Percentiles rank a stretch among this genome's conserved stretches.
Conservation (phyloP, 2,329 filamentous ascomycete species). For the Neofusicoccum sp. region DNA sequence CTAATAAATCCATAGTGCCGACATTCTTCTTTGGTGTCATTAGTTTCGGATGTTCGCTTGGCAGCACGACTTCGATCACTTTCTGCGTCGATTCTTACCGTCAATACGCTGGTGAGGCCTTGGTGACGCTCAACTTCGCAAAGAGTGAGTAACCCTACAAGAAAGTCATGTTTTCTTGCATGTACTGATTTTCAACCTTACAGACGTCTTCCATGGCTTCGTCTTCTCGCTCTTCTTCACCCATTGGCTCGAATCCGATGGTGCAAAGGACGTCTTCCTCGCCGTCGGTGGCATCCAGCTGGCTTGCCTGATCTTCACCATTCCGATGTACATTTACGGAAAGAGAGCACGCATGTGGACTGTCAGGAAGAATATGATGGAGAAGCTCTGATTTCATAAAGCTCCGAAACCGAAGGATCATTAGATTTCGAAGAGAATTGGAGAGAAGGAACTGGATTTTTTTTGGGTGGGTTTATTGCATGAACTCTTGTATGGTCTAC, state of each 20-base stretch:
- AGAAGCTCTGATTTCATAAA: slow-evolving; percentile 58
- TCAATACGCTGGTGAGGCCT: slow-evolving; percentile 87
- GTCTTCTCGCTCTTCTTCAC: slow-evolving; percentile 88
- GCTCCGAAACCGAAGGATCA: not conserved
- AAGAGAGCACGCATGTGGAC: slow-evolving; percentile 95
- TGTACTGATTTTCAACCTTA: not conserved
- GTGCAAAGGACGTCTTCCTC: slow-evolving; percentile 74
- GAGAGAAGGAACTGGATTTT: not conserved
- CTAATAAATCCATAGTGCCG: slow-evolving; percentile 55
- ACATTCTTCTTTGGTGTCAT: slow-evolving; percentile 91
- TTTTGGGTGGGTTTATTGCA: not conserved
- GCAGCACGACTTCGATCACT: slow-evolving; percentile 87
- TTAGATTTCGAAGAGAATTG: no score
- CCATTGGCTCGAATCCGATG: slow-evolving; percentile 73
- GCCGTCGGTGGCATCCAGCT: slow-evolving; percentile 85
- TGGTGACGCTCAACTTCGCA: slow-evolving; percentile 90
- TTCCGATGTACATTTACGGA: slow-evolving; percentile 93
- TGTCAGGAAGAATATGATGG: slow-evolving; percentile 79
- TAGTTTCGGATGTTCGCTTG: slow-evolving; percentile 87
- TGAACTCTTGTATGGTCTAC: not conserved
- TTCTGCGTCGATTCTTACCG: slow-evolving; percentile 93
- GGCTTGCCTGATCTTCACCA: slow-evolving; percentile 67
- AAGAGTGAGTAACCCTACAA: slow-evolving; percentile 60
- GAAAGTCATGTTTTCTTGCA: not conserved
- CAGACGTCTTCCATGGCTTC: slow-evolving; percentile 80